Evolutionary conservation across 805 yeast genomes (phyloP).

Genomic region (Teunomyces gatunensis): DNA sequence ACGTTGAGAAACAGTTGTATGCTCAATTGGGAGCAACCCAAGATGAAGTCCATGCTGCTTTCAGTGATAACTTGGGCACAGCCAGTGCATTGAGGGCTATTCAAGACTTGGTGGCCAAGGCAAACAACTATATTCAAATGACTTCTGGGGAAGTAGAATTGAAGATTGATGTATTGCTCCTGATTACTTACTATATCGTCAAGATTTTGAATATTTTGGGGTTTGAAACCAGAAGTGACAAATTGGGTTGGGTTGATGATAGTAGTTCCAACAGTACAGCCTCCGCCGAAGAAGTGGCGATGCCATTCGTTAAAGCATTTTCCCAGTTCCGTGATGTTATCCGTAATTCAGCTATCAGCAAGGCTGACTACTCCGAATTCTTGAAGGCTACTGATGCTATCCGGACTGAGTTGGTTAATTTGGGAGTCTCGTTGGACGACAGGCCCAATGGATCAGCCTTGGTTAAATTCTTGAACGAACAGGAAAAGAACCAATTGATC

Average conservation of each 20-base stretch:
- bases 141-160: conserved; percentile 44
- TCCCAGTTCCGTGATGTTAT: conserved; percentile 81
- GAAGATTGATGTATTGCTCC: conserved; percentile 63
- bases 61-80: conserved; percentile 85
- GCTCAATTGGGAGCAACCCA: conserved; percentile 51
- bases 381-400: conserved; percentile 71
- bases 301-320: conserved; percentile 79
- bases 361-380: conserved; percentile 49
- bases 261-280: conserved; percentile 16
- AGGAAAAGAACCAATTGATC: conserved; percentile 66
- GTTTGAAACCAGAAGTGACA: conserved; percentile 65
- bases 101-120: conserved; percentile 62
- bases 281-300: conserved; percentile 59
- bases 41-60: conserved; percentile 64
- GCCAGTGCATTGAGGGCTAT: conserved; percentile 69
- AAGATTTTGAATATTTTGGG: conserved; percentile 73
- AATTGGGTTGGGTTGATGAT: conserved; percentile 74
- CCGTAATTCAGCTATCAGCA: conserved; percentile 67
- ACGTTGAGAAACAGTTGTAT: conserved; percentile 54
- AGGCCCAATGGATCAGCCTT: conserved; percentile 79
- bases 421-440: conserved; percentile 88
- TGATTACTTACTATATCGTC: conserved; percentile 66
- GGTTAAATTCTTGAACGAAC: conserved; percentile 70
- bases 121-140: conserved; percentile 67
- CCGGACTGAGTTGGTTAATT: conserved; percentile 65